Evolutionary conservation across 352 stramenopile genomes (phyloP).

Genomic region (Phytophthora crassamura): DNA sequence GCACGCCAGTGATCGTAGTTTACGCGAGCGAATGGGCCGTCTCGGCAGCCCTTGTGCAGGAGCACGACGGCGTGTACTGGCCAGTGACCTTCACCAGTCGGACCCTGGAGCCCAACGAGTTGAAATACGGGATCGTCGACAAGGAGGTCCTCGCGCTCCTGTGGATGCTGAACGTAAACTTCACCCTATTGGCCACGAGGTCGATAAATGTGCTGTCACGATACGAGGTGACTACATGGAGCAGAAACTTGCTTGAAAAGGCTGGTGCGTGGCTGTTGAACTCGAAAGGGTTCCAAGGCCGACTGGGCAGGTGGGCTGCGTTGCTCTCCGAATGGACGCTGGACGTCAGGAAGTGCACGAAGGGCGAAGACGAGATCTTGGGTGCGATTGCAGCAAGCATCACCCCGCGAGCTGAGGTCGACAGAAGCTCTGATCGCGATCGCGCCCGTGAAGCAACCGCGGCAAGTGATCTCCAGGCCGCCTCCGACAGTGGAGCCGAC

Average conservation of each 20-base stretch:
- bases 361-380: too few species aligned
- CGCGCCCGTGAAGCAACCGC: slow-evolving; percentile 4
- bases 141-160: slow-evolving; percentile 1
- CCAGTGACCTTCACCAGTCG: slow-evolving; percentile 3
- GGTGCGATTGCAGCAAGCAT: slow-evolving; percentile 3
- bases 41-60: too few species aligned
- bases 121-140: slow-evolving; percentile 8
- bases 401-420: background rate
- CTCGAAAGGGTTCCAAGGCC: background rate
- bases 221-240: too few species aligned
- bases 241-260: too few species aligned
- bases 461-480: background rate
- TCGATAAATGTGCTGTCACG: background rate
- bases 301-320: slow-evolving; percentile 1
- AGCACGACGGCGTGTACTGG: slow-evolving; percentile 12
- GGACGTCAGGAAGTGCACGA: too few species aligned
- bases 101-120: slow-evolving; percentile 7
- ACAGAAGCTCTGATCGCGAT: background rate
- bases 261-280: background rate
- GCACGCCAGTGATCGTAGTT: too few species aligned
- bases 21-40: too few species aligned
- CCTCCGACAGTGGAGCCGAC: background rate
- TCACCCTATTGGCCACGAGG: background rate
- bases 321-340: too few species aligned
- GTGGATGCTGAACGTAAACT: background rate